Percentiles rank a stretch among this genome's conserved stretches.
Conservation (phyloP, 2,329 filamentous ascomycete genomes). For the Aspergillus aculeatinus region DNA sequence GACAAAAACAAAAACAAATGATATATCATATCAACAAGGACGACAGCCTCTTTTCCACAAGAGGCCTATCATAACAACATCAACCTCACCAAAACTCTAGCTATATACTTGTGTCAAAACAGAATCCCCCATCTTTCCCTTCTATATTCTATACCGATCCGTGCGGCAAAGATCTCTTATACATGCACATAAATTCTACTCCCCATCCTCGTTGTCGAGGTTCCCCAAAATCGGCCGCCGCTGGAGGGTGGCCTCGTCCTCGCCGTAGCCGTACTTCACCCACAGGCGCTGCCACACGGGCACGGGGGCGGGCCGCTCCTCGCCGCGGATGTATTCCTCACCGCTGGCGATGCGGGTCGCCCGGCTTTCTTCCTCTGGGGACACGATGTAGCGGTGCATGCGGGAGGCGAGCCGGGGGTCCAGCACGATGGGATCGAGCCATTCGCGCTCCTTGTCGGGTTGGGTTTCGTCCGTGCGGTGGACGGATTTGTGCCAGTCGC, state of each 20-base stretch:
- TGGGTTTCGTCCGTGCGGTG: constrained; percentile 55
- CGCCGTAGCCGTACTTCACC: constrained; percentile 43
- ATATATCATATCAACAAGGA: neutral
- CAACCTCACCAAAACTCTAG: too few relatives aligned
- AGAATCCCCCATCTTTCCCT: too few relatives aligned
- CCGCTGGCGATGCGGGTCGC: constrained; percentile 62
- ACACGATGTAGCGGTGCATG: constrained; percentile 77
- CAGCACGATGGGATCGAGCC: constrained; percentile 70
- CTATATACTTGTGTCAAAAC: too few relatives aligned
- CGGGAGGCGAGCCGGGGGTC: constrained; percentile 73
- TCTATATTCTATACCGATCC: neutral
- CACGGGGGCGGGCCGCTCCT: constrained; percentile 43
- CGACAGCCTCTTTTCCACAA: too few relatives aligned
- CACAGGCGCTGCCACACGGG: constrained; percentile 41
- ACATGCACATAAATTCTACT: constrained; percentile 9
- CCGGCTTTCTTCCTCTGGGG: constrained; percentile 66
- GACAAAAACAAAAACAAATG: neutral
- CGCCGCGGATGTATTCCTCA: constrained; percentile 68
- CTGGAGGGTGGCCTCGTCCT: constrained; percentile 39
- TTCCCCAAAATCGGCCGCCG: constrained; percentile 44
- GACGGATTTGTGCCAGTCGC: constrained; percentile 79
- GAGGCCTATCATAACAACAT: too few relatives aligned
- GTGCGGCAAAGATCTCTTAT: too few relatives aligned
- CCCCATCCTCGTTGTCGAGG: constrained; percentile 33
- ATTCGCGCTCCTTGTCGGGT: constrained; percentile 66